Evolutionary conservation across 2,329 filamentous ascomycete species (phyloP).

Genomic region (Ophiosphaerella herpotricha): DNA sequence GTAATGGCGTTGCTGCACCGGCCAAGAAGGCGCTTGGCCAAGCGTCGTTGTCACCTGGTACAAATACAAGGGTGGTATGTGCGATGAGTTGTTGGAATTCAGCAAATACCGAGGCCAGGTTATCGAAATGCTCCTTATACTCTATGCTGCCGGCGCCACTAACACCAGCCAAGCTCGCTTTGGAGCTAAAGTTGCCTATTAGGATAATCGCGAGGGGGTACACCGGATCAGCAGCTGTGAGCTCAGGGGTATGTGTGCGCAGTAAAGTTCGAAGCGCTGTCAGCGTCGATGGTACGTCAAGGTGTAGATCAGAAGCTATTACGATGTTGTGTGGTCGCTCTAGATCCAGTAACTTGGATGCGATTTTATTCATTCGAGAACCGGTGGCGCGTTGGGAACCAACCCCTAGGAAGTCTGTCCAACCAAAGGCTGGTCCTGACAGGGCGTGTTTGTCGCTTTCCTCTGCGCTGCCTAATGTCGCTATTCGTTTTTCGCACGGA

Average conservation of each 20-base stretch:
- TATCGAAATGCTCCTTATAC: constrained; percentile 96
- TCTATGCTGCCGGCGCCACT: constrained; percentile 83
- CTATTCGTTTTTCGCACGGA: constrained; percentile 81
- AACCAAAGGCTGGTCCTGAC: constrained; percentile 69
- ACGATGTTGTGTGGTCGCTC: constrained; percentile 60
- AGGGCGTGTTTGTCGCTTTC: constrained; percentile 46
- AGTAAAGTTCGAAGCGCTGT: constrained; percentile 82
- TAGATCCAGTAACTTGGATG: constrained; percentile 65
- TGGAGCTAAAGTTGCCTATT: constrained; percentile 78
- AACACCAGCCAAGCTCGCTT: constrained; percentile 63
- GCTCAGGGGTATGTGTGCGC: constrained; percentile 64
- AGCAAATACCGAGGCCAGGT: constrained; percentile 77
- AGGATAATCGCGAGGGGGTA: constrained; percentile 81
- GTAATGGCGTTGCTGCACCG: constrained; percentile 72
- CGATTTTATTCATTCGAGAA: constrained; percentile 78
- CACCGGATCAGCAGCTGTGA: constrained; percentile 60
- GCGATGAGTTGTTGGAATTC: constrained; percentile 84
- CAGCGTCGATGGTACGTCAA: constrained; percentile 81
- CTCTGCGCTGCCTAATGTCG: constrained; percentile 73
- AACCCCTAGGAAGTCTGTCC: constrained; percentile 93
- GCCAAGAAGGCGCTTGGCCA: constrained; percentile 87
- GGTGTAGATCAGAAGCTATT: constrained; percentile 83
- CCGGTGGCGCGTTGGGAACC: constrained; percentile 87
- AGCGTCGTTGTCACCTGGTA: constrained; percentile 96
- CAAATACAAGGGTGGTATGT: constrained; percentile 83